phyloP scores from a whole-genome alignment of 352 stramenopile species.

The Aphanomyces euteiches region DNA sequence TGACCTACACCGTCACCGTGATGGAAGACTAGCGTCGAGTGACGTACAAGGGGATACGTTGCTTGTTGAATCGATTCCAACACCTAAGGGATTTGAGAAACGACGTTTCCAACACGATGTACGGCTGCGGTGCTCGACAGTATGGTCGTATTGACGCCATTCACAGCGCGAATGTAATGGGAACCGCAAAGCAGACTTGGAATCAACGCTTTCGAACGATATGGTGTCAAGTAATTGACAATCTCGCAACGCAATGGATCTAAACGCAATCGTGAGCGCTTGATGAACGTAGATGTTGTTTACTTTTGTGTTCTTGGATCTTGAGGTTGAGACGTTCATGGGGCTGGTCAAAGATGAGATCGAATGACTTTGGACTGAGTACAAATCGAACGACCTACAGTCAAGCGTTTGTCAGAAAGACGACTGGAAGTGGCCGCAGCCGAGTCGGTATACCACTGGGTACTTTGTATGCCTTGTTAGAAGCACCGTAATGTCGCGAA shows the following conservation, averaged over 20 bases:
- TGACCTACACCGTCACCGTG: not conserved
- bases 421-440: no score
- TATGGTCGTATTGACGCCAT: not conserved
- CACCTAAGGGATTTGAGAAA: not conserved
- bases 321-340: conserved; percentile 19
- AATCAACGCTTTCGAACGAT: not conserved
- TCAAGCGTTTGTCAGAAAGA: not conserved
- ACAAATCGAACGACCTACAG: conserved; percentile 12
- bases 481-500: not conserved
- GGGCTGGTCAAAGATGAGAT: not conserved
- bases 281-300: not conserved
- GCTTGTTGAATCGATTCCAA: not conserved
- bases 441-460: not conserved
- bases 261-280: not conserved
- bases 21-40: not conserved
- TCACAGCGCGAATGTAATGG: conserved; percentile 22
- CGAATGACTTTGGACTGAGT: not conserved
- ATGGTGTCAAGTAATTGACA: not conserved
- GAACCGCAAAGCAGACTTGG: conserved; percentile 2
- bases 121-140: not conserved
- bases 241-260: not conserved
- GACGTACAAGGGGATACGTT: not conserved
- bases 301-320: not conserved
- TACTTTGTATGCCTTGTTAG: not conserved
- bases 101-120: no score